A percentile compares a stretch with the other conserved stretches of the same genome.
Conservation (phyloP, 352 stramenopile genomes). For the Phytophthora nicotianae region DNA sequence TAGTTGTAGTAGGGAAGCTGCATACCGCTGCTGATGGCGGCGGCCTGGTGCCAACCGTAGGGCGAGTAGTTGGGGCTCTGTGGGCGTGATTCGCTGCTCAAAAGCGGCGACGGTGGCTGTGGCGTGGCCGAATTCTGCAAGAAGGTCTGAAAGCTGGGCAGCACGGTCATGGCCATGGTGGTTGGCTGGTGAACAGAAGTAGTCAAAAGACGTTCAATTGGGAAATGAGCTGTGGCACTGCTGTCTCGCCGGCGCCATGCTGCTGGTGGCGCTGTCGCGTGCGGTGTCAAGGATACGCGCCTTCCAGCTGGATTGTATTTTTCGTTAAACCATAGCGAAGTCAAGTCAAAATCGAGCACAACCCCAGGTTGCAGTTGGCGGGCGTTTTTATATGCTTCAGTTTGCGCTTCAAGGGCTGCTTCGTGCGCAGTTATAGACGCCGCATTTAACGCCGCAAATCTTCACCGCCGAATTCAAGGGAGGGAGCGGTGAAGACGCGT, state of each 20-base stretch:
- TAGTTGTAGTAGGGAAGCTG: conserved; percentile 28
- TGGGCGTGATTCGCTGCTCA: conserved; percentile 11
- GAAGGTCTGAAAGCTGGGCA: conserved; percentile 68
- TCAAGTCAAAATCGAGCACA: conserved; percentile 13
- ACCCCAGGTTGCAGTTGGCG: conserved; percentile 30
- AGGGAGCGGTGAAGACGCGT: background rate
- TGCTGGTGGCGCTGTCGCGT: conserved; percentile 11
- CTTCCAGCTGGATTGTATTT: conserved; percentile 17
- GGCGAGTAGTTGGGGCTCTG: conserved; percentile 19
- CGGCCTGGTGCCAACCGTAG: conserved; percentile 26
- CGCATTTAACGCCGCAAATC: conserved; percentile 19
- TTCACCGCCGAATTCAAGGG: conserved; percentile 19
- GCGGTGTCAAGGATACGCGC: conserved; percentile 56
- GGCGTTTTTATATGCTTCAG: conserved; percentile 32
- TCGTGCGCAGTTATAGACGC: conserved; percentile 22
- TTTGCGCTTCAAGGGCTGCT: conserved; percentile 29
- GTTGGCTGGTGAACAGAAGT: conserved; percentile 1
- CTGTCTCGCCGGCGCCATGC: background rate
- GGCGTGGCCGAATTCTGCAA: conserved; percentile 42
- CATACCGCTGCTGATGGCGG: conserved; percentile 7
- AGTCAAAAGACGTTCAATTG: conserved; percentile 25
- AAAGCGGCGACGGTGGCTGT: conserved; percentile 32
- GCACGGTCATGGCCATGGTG: conserved; percentile 49
- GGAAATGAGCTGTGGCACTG: conserved; percentile 31
- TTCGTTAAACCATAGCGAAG: conserved; percentile 31